A percentile compares a stretch with the other conserved stretches of the same genome.
phyloP scores from a whole-genome alignment of 352 stramenopile species.

The Pythium sp. region DNA sequence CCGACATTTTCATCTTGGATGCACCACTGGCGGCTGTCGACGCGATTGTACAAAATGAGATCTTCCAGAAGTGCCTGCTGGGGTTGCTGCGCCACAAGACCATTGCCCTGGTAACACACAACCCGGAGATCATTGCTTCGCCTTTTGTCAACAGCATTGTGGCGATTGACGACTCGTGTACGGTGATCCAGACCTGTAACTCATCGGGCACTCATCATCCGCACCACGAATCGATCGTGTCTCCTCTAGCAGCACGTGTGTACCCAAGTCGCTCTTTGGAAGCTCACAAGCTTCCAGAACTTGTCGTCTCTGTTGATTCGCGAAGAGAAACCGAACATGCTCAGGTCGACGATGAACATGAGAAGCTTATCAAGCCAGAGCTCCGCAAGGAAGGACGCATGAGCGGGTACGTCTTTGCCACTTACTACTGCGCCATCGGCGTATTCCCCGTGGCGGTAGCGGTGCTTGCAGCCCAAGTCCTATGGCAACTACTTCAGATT shows the following conservation, averaged over 20 bases:
- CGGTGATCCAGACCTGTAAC: not conserved
- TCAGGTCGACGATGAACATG: too few relatives aligned
- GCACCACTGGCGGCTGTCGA: conserved; percentile 89
- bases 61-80: conserved; percentile 64
- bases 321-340: too few relatives aligned
- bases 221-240: not conserved
- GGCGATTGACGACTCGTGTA: not conserved
- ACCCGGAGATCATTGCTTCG: conserved; percentile 53
- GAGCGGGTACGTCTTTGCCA: not conserved
- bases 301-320: too few relatives aligned
- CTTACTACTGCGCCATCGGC: conserved; percentile 21
- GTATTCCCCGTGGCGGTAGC: conserved; percentile 12
- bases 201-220: not conserved
- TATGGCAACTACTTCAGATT: conserved; percentile 59
- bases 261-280: too few relatives aligned
- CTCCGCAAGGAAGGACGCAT: not conserved
- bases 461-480: conserved; percentile 34
- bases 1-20: conserved; percentile 44
- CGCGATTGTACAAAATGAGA: conserved; percentile 87
- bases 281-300: too few relatives aligned
- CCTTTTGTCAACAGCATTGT: not conserved
- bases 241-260: not conserved
- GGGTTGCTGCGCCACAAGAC: conserved; percentile 34
- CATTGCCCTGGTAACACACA: conserved; percentile 90
- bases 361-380: conserved; percentile 11